Base-by-base conservation (phyloP, 164 flowering plant species). In the Dillenia turbinata region DNA sequence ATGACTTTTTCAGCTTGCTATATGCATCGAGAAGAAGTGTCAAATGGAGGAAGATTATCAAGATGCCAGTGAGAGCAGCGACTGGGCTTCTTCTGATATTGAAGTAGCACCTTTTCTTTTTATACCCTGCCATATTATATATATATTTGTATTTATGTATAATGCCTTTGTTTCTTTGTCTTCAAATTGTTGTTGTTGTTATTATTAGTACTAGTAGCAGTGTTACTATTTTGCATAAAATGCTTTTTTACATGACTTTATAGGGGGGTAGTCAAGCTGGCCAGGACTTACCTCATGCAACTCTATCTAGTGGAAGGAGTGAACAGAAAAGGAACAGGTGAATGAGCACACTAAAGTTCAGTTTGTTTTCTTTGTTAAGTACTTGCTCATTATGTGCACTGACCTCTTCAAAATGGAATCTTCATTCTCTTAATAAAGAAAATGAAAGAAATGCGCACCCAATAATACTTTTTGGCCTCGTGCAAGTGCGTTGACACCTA, bases 1-100 rank as follows among this genome's bases (percentile, higher is more conserved):
- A 12, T 67, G 66, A 48, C n/a, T 26, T 65, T 47, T 69, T 68
- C 84, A 93, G 98, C 92, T 93, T 72, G 90, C 95, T 16, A 76
- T 86, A 62, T 94, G 98, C 83, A 94, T 90, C 73, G 88, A 83
- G 54, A 87, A 77, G 77, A 85, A 80, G 77, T 69, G 70, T 54
- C 71, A 64, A 56, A 61, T 66, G 44, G 71, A 68, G 68, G 76
- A 73, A 62, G 78, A 75, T 45, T 60, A 61, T 66, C 69, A 78
- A 59, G 80, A 79, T 66, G 75, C 72, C 66, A 56, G 58, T 60
- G 90, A 67, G 49, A 69, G 70, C 54, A 57, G 66, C 12, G 65
- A 69, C 69, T 33, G 49, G 58, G 60, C 47, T 64, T 60, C 71
- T 65, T 65, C 71, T 70, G 45, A 46, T 52, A 63, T 44, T 47